Conservation (phyloP, 2,329 filamentous ascomycete genomes). For the Calonectria henricotiae region DNA sequence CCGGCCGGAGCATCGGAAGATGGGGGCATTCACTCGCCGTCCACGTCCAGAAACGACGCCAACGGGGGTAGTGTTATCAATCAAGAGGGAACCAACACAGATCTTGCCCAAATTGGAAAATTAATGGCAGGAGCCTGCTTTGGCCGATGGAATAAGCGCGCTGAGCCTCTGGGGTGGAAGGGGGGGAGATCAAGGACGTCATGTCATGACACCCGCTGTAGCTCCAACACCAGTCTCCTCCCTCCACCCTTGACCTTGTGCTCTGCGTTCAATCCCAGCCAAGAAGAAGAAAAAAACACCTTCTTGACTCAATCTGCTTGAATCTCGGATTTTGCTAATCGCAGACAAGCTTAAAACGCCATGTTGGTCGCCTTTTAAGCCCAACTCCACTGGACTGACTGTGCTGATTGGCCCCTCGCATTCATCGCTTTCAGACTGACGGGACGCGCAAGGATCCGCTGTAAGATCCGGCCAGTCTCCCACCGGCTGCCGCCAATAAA, state of each 20-base stretch:
- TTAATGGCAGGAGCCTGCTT: not conserved
- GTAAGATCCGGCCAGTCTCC: constrained; percentile 30
- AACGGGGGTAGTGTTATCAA: constrained; percentile 10
- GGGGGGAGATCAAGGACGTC: not conserved
- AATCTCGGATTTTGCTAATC: not conserved
- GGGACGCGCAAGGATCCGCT: constrained; percentile 31
- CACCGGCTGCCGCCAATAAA: constrained; percentile 21
- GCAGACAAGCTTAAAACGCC: not conserved
- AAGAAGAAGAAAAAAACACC: not conserved
- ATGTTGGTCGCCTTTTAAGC: constrained; percentile 4
- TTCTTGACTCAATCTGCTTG: not conserved
- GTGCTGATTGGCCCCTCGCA: constrained; percentile 45
- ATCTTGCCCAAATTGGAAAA: not conserved
- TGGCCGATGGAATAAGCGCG: not conserved
- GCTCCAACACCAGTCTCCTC: not conserved
- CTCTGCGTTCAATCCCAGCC: not conserved
- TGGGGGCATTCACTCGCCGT: not conserved
- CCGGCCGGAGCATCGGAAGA: constrained; percentile 5
- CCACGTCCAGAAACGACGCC: not conserved
- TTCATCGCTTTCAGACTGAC: constrained; percentile 47
- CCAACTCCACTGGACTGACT: not conserved
- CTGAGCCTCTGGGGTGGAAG: not conserved
- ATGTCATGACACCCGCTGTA: constrained; percentile 17
- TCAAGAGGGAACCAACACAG: not conserved
- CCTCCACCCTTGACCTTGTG: not conserved